Evolutionary conservation across 805 yeast genomes (phyloP).

Genomic region (Barnettozyma wickerhamii): DNA sequence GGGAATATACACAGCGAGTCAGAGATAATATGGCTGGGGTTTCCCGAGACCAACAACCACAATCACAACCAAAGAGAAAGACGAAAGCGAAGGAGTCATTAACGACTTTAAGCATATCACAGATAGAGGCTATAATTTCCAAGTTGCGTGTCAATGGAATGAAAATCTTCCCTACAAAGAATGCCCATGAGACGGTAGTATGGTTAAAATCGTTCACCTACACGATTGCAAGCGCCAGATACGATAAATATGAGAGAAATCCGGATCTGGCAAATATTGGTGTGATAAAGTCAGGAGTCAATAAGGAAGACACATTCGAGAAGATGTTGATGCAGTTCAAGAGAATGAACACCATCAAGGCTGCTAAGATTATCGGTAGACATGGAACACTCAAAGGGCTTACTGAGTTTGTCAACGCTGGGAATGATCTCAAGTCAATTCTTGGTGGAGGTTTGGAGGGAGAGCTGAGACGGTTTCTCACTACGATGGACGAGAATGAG

Average conservation of each 20-base stretch:
- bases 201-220: conserved; percentile 58
- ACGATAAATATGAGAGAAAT: conserved; percentile 54
- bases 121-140: conserved; percentile 38
- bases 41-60: background rate
- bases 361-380: conserved; percentile 38
- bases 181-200: conserved; percentile 39
- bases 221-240: conserved; percentile 46
- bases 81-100: conserved; percentile 5
- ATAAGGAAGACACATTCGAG: conserved; percentile 40
- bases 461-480: conserved; percentile 44
- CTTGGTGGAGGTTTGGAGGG: conserved; percentile 48
- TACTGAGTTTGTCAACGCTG: conserved; percentile 30
- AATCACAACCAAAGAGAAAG: conserved; percentile 1
- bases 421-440: conserved; percentile 33
- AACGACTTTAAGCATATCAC: conserved; percentile 15
- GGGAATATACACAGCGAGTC: conserved; percentile 37
- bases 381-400: conserved; percentile 36
- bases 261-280: conserved; percentile 53
- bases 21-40: conserved; percentile 24
- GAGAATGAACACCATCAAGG: conserved; percentile 48
- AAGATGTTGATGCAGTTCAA: conserved; percentile 54
- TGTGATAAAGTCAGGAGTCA: conserved; percentile 49
- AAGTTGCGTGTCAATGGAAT: conserved; percentile 44
- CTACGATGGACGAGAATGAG: conserved; percentile 47
- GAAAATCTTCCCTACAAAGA: conserved; percentile 48